These are phyloP conservation scores for Claviceps pusilla DNA, from an alignment of 2,329 filamentous ascomycete species.

Conservation along the genomic window DNA sequence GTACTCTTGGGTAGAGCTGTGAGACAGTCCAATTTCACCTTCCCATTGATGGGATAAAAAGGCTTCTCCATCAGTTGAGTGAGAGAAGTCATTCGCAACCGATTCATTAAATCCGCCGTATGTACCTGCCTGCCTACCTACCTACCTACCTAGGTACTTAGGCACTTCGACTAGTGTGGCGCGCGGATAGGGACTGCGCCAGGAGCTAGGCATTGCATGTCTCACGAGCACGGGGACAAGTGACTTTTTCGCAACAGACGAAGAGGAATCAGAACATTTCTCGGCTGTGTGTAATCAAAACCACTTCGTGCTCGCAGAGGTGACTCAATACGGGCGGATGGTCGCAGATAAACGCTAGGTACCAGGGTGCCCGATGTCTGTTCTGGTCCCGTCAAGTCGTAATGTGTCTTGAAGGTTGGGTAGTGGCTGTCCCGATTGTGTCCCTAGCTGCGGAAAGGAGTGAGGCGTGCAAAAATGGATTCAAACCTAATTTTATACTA, in stretches of 20 bases:
- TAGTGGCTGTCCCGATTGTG: not conserved
- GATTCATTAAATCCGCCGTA: no score
- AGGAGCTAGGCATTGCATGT: not conserved
- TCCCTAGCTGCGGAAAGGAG: not conserved
- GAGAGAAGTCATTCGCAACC: no score
- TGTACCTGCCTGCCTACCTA: no score
- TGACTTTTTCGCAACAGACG: no score
- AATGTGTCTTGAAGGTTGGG: not conserved
- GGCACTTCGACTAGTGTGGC: no score
- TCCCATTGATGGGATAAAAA: not conserved
- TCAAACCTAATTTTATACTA: no score
- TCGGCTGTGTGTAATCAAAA: not conserved
- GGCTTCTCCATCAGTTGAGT: no score
- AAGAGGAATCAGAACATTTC: not conserved
- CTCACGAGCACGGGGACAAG: not conserved
- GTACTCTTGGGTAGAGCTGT: not conserved
- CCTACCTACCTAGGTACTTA: no score
- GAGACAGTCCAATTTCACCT: not conserved
- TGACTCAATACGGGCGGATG: not conserved
- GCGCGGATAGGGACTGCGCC: no score
- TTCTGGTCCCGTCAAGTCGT: not conserved
- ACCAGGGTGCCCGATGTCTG: not conserved
- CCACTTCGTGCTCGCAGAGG: not conserved
- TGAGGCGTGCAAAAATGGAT: not conserved
- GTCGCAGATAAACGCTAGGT: not conserved